These are phyloP conservation scores for Toxicodendron radicans DNA, from an alignment of 345 rosid species.

Conservation along the genomic window DNA sequence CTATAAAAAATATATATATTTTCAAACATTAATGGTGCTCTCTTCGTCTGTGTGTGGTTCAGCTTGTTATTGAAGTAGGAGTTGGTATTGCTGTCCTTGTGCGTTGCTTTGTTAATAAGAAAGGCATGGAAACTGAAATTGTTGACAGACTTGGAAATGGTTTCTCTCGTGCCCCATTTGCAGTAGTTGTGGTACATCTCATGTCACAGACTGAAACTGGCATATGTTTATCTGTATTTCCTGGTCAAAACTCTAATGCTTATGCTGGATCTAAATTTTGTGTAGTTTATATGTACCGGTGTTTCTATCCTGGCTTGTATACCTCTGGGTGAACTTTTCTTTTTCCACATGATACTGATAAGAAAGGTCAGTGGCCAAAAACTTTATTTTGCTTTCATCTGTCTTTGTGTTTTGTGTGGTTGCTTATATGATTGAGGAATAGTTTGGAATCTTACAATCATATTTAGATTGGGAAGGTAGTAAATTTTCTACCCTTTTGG, in stretches of 20 bases:
- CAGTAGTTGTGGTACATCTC: constrained; percentile 82
- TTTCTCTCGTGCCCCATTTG: constrained; percentile 93
- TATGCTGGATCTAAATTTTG: constrained; percentile 23
- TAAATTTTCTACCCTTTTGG: constrained; percentile 7
- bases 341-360: constrained; percentile 91
- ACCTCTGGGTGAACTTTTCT: constrained; percentile 92
- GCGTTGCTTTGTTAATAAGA: constrained; percentile 82
- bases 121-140: constrained; percentile 82
- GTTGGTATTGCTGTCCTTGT: constrained; percentile 90
- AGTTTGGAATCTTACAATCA: background rate
- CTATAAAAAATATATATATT: background rate
- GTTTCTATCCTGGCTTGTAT: constrained; percentile 90
- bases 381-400: constrained; percentile 11
- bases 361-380: constrained; percentile 63
- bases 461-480: background rate
- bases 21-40: constrained; percentile 2
- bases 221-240: constrained; percentile 1
- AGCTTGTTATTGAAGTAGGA: constrained; percentile 89
- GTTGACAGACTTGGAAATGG: constrained; percentile 96
- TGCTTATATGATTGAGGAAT: background rate
- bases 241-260: constrained; percentile 19
- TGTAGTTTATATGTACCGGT: constrained; percentile 81
- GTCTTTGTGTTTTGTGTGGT: background rate
- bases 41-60: constrained; percentile 24
- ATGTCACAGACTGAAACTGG: constrained; percentile 3